Percentiles rank a stretch among this genome's conserved stretches.
Conservation (phyloP, 225 moss, liverwort and hornwort species). For the Marchantia polymorpha region DNA sequence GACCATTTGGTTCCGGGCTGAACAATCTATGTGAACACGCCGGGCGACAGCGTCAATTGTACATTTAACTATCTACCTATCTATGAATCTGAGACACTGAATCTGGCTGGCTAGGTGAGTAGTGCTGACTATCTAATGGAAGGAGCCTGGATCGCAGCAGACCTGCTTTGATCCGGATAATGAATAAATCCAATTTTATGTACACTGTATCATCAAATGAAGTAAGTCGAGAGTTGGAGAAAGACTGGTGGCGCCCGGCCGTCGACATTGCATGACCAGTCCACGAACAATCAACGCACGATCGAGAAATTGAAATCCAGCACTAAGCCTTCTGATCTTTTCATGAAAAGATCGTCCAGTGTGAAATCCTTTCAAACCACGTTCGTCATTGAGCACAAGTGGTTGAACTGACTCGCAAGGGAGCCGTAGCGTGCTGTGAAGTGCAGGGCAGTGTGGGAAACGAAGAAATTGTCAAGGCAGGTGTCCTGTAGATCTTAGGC, state of each 20-base stretch:
- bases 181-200: slow-evolving; percentile 1
- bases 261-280: not conserved
- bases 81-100: not conserved
- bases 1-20: not conserved
- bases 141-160: not conserved
- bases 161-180: not conserved
- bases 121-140: not conserved
- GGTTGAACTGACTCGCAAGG: not conserved
- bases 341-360: slow-evolving; percentile 1
- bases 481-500: not conserved
- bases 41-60: not conserved
- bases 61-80: not conserved
- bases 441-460: not conserved
- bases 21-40: not conserved
- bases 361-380: not conserved
- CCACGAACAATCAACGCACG: slow-evolving; percentile 4
- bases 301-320: not conserved
- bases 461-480: not conserved
- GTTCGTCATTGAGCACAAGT: not conserved
- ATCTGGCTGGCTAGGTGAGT: not conserved
- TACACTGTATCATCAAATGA: slow-evolving; percentile 3
- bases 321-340: not conserved
- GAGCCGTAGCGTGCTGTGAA: not conserved
- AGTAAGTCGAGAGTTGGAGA: slow-evolving; percentile 5
- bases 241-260: not conserved